A percentile compares a stretch with the other conserved stretches of the same genome.
These are phyloP conservation scores for Pelargonium australe DNA, from an alignment of 441 rosid species.

Conservation along the genomic window DNA sequence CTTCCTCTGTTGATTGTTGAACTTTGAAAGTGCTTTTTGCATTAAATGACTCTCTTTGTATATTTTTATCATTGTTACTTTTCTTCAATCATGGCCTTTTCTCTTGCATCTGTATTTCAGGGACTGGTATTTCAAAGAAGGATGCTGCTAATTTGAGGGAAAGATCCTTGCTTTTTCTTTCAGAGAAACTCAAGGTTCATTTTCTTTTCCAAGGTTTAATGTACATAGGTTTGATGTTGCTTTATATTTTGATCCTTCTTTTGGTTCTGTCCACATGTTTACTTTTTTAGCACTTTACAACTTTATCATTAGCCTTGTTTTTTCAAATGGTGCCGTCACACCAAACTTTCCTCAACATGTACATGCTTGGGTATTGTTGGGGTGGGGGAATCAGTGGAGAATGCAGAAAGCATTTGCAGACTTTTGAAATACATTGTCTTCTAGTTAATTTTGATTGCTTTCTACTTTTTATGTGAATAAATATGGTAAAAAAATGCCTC, in stretches of 20 bases:
- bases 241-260: too few species aligned
- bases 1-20: neutral
- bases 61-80: neutral
- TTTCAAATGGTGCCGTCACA: too few species aligned
- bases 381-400: too few species aligned
- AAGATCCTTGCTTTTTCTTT: slow-evolving; percentile 62
- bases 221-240: neutral
- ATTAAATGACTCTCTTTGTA: neutral
- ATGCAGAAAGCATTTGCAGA: too few species aligned
- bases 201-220: slow-evolving; percentile 12
- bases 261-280: too few species aligned
- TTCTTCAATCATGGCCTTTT: slow-evolving; percentile 2
- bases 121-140: slow-evolving; percentile 65
- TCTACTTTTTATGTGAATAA: too few species aligned
- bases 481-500: neutral
- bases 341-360: too few species aligned
- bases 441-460: too few species aligned
- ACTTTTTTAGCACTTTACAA: too few species aligned
- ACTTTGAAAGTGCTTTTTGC: too few species aligned
- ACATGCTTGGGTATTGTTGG: too few species aligned
- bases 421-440: too few species aligned
- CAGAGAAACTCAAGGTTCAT: slow-evolving; percentile 53
- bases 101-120: slow-evolving; percentile 27
- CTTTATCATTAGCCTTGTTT: neutral
- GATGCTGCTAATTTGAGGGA: slow-evolving; percentile 59